A percentile compares a stretch with the other conserved stretches of the same genome.
phyloP scores from a whole-genome alignment of 2,329 filamentous ascomycete species.

The Sporothrix mexicana region DNA sequence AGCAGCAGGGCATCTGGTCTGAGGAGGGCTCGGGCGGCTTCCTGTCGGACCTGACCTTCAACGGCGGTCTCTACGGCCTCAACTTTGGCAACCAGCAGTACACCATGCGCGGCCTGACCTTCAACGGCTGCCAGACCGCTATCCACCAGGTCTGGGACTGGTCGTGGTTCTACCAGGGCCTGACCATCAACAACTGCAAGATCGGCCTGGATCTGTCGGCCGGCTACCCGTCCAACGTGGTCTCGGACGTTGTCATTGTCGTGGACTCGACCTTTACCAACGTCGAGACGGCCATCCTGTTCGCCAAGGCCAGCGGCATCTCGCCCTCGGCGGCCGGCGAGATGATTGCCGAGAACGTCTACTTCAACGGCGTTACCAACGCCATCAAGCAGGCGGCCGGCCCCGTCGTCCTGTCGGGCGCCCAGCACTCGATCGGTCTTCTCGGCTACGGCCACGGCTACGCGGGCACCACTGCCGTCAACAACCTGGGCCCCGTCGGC shows the following conservation, averaged over 20 bases:
- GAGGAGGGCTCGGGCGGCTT: slow-evolving; percentile 70
- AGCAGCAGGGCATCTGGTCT: slow-evolving; percentile 63
- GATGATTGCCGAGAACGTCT: slow-evolving; percentile 55
- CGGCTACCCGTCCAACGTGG: slow-evolving; percentile 46
- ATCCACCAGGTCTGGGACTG: slow-evolving; percentile 77
- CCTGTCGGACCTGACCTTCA: slow-evolving; percentile 71
- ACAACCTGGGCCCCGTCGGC: slow-evolving; percentile 50
- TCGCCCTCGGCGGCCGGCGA: slow-evolving; percentile 49
- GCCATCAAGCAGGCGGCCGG: slow-evolving; percentile 54
- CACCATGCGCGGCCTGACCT: slow-evolving; percentile 69
- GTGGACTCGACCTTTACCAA: slow-evolving; percentile 73
- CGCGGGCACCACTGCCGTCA: slow-evolving; percentile 43
- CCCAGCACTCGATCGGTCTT: slow-evolving; percentile 48
- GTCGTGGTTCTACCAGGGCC: slow-evolving; percentile 73
- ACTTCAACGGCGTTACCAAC: slow-evolving; percentile 47
- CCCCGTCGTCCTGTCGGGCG: slow-evolving; percentile 54
- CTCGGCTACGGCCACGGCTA: slow-evolving; percentile 46
- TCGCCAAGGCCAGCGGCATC: slow-evolving; percentile 48
- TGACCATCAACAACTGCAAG: slow-evolving; percentile 66
- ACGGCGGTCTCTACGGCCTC: slow-evolving; percentile 66
- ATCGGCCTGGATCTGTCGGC: slow-evolving; percentile 71
- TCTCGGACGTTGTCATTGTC: slow-evolving; percentile 74
- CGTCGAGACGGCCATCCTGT: slow-evolving; percentile 71
- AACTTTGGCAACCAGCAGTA: slow-evolving; percentile 69
- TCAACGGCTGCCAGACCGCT: slow-evolving; percentile 67